Percentiles rank a stretch among this genome's conserved stretches.
Evolutionary conservation across 345 rosid species (phyloP).

Genomic region (Boechera retrofracta): DNA sequence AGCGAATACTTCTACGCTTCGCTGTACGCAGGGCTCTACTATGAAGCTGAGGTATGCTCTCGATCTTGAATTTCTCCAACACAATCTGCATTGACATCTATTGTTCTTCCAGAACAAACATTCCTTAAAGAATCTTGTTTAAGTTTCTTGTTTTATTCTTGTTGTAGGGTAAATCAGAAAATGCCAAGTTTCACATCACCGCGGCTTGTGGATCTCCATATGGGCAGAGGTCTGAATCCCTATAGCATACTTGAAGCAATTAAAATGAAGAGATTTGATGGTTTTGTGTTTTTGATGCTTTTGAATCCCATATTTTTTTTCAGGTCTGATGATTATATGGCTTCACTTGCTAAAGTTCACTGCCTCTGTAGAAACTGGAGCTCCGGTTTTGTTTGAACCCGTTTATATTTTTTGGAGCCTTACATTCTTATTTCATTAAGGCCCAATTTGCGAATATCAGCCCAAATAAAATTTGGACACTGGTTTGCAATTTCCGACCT

Average conservation of each 20-base stretch:
- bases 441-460: slow-evolving; percentile 12
- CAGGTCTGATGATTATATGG: slow-evolving; percentile 95
- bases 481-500: background rate
- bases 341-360: slow-evolving; percentile 85
- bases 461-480: slow-evolving; percentile 10
- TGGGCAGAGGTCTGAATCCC: slow-evolving; percentile 66
- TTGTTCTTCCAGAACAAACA: background rate
- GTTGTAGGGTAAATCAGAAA: slow-evolving; percentile 66
- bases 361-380: slow-evolving; percentile 74
- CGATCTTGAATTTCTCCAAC: slow-evolving; percentile 24
- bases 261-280: background rate
- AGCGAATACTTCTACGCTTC: slow-evolving; percentile 77
- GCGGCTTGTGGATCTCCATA: slow-evolving; percentile 70
- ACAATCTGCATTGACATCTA: slow-evolving; percentile 2
- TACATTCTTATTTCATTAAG: background rate
- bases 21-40: slow-evolving; percentile 77
- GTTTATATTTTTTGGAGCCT: background rate
- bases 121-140: background rate
- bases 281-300: slow-evolving; percentile 5
- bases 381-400: slow-evolving; percentile 32
- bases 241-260: background rate
- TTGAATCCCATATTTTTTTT: slow-evolving; percentile 26
- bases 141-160: background rate
- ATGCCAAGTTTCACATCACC: slow-evolving; percentile 64
- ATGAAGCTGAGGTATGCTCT: slow-evolving; percentile 77